A percentile compares a stretch with the other conserved stretches of the same genome.
Evolutionary conservation across 1,284 basidiomycete genomes (phyloP).

Genomic region (Trichosporon inkin): DNA sequence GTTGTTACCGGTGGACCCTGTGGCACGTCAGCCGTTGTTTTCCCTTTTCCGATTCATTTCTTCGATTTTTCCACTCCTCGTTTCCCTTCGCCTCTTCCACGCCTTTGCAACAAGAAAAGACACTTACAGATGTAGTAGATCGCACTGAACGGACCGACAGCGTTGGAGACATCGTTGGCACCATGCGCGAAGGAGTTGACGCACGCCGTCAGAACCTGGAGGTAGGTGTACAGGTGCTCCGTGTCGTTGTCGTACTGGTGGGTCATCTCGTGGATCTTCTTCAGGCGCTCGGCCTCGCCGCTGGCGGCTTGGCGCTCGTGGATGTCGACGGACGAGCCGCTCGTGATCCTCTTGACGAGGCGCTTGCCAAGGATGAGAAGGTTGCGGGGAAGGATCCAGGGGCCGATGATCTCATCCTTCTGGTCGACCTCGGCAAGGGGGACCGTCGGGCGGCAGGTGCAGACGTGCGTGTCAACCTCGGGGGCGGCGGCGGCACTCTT

Average conservation of each 20-base stretch:
- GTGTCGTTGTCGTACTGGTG: slow-evolving; percentile 53
- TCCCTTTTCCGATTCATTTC: too few species aligned
- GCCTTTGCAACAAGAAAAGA: too few species aligned
- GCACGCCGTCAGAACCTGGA: slow-evolving; percentile 55
- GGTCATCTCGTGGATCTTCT: slow-evolving; percentile 43
- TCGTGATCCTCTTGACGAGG: slow-evolving; percentile 29
- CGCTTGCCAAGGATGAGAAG: slow-evolving; percentile 49
- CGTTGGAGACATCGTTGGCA: slow-evolving; percentile 49
- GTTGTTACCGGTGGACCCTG: slow-evolving; percentile 38
- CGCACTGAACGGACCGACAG: slow-evolving; percentile 45
- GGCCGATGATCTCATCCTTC: slow-evolving; percentile 28
- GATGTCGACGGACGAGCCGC: slow-evolving; percentile 44
- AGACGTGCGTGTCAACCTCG: slow-evolving; percentile 8
- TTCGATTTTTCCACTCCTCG: too few species aligned
- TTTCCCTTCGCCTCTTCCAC: too few species aligned
- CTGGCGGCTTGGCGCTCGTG: slow-evolving; percentile 43
- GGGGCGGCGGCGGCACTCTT: slow-evolving; percentile 1
- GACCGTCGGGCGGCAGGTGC: slow-evolving; percentile 9
- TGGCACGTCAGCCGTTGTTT: too few species aligned
- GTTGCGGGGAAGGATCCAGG: slow-evolving; percentile 48
- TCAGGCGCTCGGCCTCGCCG: slow-evolving; percentile 16
- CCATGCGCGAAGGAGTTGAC: slow-evolving; percentile 54
- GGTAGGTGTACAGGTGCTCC: slow-evolving; percentile 54
- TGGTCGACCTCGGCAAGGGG: slow-evolving; percentile 15
- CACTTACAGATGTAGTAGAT: slow-evolving; percentile 52